Evolutionary conservation across 1,139 yeast genomes (phyloP), one percentile per base, ranked within the genome.

Genomic region (Nakaseomyces nivariensis): DNA sequence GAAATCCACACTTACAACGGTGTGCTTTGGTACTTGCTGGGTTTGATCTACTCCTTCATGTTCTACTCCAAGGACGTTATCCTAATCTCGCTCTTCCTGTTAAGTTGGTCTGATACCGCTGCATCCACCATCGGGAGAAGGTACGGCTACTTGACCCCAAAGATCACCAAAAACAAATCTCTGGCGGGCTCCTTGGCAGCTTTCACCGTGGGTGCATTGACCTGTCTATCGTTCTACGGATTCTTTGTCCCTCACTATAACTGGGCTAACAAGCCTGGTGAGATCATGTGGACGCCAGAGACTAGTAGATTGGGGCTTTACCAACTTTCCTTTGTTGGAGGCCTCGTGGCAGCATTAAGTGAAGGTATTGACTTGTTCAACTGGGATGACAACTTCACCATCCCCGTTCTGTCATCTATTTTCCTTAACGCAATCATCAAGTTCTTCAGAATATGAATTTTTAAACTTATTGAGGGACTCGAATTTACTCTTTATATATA

Each of bases 71-170:
- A 88, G 69, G 98, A 92, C 63, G 81, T 92, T 48, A 74, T 83
- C 1, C 72, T 90, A 27, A 74, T 89, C 72, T 76, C 95, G 29
- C 80, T 88, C 7, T 72, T 89, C 56, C 72, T 92, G 51, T 76
- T 92, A 56, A 85, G 96, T 63, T 92, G 97, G 97, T 90, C 96
- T 9, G 98, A 92, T 64, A 89, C 97, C 8, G 94, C 97, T 5
- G 98, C 98, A 2, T 87, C 97, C 3, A 87, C 97, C 1, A 68
- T 90, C 61, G 98, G 97, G 25, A 76, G 97, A 57, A 77, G 76
- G 48, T 88, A 72, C 66, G 97, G 97, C 6, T 76, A 85, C 59
- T 75, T 85, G 58, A 88, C 97, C 5, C 96, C 96, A 42, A 81
- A 82, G 62, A 67, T 90, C 37, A 75, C 84, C 8, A 71, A 76